Evolutionary conservation across 2,329 filamentous ascomycete species (phyloP).

Genomic region (Rhynchosporium graminicola): DNA sequence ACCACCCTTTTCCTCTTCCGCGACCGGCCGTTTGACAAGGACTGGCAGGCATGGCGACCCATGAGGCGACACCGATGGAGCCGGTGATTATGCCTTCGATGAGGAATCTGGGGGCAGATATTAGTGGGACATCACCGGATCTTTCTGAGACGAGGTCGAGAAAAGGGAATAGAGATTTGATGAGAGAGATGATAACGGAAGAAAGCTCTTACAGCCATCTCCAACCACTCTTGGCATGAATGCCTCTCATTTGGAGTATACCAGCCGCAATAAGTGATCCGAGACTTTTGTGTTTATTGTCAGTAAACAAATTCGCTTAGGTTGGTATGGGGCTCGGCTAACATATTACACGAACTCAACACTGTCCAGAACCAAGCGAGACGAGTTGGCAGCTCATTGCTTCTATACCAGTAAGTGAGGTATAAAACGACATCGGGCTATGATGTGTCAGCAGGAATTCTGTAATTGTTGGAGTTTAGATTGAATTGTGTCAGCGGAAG

Average conservation of each 20-base stretch:
- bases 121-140: neutral
- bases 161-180: too few species aligned
- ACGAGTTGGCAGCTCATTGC: constrained; percentile 26
- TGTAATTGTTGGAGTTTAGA: neutral
- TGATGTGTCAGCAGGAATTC: neutral
- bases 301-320: neutral
- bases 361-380: constrained; percentile 26
- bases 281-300: neutral
- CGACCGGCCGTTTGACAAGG: constrained; percentile 49
- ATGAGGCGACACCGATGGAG: constrained; percentile 18
- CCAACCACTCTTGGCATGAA: constrained; percentile 25
- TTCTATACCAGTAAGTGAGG: constrained; percentile 27
- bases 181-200: neutral
- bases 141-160: too few species aligned
- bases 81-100: constrained; percentile 28
- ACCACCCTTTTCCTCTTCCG: constrained; percentile 59
- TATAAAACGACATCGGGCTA: constrained; percentile 30
- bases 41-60: constrained; percentile 23
- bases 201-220: constrained; percentile 43
- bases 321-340: neutral
- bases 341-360: constrained; percentile 16
- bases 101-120: constrained; percentile 15
- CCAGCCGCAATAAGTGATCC: constrained; percentile 25
- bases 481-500: neutral
- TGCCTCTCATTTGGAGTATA: constrained; percentile 24